Evolutionary conservation across 352 stramenopile species (phyloP).

Genomic region (Phytophthora agathidicida): DNA sequence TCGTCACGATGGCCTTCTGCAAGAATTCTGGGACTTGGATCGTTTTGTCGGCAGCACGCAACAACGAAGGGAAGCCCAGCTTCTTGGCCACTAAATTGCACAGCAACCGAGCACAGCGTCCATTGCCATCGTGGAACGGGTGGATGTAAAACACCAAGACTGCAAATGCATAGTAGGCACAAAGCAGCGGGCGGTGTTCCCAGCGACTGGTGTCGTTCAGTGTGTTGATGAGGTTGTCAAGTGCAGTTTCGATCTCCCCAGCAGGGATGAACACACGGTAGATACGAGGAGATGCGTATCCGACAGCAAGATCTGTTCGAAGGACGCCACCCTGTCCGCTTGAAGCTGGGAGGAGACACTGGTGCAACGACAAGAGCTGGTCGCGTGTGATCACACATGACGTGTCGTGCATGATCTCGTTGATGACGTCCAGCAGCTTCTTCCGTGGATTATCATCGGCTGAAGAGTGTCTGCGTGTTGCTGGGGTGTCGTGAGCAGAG

Average conservation of each 20-base stretch:
- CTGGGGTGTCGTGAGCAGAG: constrained; percentile 50
- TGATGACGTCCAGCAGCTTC: constrained; percentile 63
- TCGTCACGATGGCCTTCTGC: constrained; percentile 72
- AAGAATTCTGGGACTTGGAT: constrained; percentile 79
- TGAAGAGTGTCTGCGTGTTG: constrained; percentile 8
- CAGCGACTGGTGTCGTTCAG: constrained; percentile 56
- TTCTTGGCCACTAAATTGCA: constrained; percentile 83
- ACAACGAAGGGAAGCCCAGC: constrained; percentile 58
- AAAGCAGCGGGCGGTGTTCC: constrained; percentile 59
- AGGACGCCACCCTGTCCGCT: constrained; percentile 57
- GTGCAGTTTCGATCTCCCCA: constrained; percentile 56
- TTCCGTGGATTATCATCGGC: constrained; percentile 35
- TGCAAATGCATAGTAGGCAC: constrained; percentile 80
- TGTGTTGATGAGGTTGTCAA: constrained; percentile 46
- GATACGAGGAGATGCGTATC: constrained; percentile 78
- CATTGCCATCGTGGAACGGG: constrained; percentile 87
- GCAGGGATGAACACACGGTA: constrained; percentile 82
- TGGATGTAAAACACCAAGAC: constrained; percentile 87
- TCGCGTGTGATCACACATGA: constrained; percentile 58
- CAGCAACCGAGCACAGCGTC: constrained; percentile 71
- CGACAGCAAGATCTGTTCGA: constrained; percentile 64
- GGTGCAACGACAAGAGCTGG: constrained; percentile 65
- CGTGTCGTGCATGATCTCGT: constrained; percentile 65
- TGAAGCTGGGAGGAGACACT: constrained; percentile 50
- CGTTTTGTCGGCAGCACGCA: constrained; percentile 81